A percentile compares a stretch with the other conserved stretches of the same genome.
Evolutionary conservation across 2,329 filamentous ascomycete species (phyloP).

Genomic region (Aspergillus spinulosporus): DNA sequence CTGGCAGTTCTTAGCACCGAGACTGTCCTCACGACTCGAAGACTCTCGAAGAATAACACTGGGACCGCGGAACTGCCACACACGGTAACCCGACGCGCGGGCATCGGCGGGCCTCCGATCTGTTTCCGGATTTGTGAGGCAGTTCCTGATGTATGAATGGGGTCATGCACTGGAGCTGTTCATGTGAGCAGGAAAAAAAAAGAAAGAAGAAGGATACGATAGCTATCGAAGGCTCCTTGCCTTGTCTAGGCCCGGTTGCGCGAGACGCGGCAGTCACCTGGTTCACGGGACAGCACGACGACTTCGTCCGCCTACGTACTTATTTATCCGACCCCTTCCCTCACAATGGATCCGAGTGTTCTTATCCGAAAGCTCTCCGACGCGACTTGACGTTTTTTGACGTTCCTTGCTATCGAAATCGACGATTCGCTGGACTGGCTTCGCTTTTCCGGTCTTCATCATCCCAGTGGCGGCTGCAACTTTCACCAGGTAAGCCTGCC

Average conservation of each 20-base stretch:
- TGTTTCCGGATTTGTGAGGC: conserved; percentile 10
- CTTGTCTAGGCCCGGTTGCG: conserved; percentile 7
- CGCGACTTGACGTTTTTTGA: background rate
- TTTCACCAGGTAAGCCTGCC: too few species aligned
- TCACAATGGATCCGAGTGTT: background rate
- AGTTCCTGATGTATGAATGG: conserved; percentile 20
- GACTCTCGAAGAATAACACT: background rate
- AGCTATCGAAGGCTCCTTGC: background rate
- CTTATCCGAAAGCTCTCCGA: background rate
- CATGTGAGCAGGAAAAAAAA: conserved; percentile 37
- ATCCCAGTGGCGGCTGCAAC: too few species aligned
- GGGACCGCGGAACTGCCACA: conserved; percentile 30
- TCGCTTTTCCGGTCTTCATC: too few species aligned
- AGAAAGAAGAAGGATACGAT: conserved; percentile 4
- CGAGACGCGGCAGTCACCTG: background rate
- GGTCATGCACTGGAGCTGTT: conserved; percentile 20
- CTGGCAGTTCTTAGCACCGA: background rate
- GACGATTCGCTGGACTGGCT: too few species aligned
- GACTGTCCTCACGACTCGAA: too few species aligned
- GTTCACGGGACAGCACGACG: background rate
- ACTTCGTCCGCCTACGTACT: background rate
- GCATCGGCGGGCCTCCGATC: conserved; percentile 12
- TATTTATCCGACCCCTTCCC: background rate
- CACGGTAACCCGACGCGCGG: conserved; percentile 34
- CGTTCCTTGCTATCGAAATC: too few species aligned